Evolutionary conservation across 23 red algal genomes (phyloP), one percentile per base, ranked within the genome.

Genomic region (Gracilaria gracilis): DNA sequence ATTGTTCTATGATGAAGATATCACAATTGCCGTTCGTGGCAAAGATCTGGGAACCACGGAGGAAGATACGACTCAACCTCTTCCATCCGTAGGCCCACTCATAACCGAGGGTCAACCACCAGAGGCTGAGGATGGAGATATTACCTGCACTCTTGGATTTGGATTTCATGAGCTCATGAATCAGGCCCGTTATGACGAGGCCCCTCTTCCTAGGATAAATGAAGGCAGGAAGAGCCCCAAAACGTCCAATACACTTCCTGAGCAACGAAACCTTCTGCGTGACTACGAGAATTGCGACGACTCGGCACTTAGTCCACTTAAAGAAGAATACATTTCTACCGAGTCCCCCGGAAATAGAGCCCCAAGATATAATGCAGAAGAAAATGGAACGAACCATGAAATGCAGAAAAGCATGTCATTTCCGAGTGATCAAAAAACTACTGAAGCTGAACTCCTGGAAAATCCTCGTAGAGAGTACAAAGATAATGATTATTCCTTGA

Each of bases 1-100:
- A 21, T 35, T 82, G 17, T 82, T 82, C 31, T 40, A 44, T 35
- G 79, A 82, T 51, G 79, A 82, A 82, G 72, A 77, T 51, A 34
- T 77, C 9, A 77, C 72, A 44, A 50, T 77, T 46, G 72, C 39
- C 4, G 38, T 33, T 51, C 72, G 72, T 51, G 72, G 46, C 4
- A 77, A 40, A 50, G 9, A 33, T 19, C 40, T 77, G 50, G 72
- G 27, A 25, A 46, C 0, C 38, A 3, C 9, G 21, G 72, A 46
- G 28, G 72, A 77, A 49, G 72, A 77, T 28, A 51, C 25, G 12
- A 77, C 72, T 29, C 72, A 77, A 50, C 38, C 72, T 15, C 72
- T 77, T 77, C 72, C 40, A 13, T 36, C 64, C 19, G 13, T 77
- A 51, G 23, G 38, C 23, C 40, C 4, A 49, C 19, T 42, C 25